A percentile compares a stretch with the other conserved stretches of the same genome.
These are phyloP conservation scores for Capsella bursapastoris DNA, from an alignment of 345 rosid genomes.

Conservation along the genomic window DNA sequence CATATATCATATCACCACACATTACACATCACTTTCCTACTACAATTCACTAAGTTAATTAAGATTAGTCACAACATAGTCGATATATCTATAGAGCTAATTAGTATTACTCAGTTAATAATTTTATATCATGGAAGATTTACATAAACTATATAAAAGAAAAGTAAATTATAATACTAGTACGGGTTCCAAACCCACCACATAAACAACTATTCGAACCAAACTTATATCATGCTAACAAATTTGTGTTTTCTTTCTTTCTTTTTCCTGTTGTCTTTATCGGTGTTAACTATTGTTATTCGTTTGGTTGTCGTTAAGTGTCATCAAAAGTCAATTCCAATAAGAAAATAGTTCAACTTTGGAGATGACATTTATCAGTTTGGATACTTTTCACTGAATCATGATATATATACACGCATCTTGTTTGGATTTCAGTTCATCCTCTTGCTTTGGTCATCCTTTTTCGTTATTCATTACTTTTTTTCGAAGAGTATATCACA, in stretches of 20 bases:
- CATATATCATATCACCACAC: constrained; percentile 33
- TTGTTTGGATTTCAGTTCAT: constrained; percentile 31
- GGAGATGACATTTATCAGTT: constrained; percentile 29
- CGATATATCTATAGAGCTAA: no score
- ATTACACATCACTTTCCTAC: constrained; percentile 26
- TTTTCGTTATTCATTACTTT: neutral
- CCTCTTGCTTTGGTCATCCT: neutral
- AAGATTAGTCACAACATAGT: neutral
- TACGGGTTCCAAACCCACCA: constrained; percentile 27
- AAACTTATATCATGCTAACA: constrained; percentile 22
- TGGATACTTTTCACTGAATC: constrained; percentile 36
- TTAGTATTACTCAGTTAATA: no score
- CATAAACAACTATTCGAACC: constrained; percentile 39
- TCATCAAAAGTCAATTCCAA: constrained; percentile 44
- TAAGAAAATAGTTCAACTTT: constrained; percentile 22
- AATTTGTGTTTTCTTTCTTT: neutral
- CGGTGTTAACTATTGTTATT: constrained; percentile 14
- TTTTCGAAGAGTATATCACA: neutral
- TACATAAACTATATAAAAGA: neutral
- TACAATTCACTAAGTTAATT: constrained; percentile 17
- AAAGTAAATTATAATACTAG: neutral
- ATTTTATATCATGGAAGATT: no score
- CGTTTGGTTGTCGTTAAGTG: constrained; percentile 35
- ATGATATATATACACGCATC: constrained; percentile 36
- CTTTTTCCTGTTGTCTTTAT: constrained; percentile 35